Base-by-base conservation (phyloP, 1,284 basidiomycete species). In the Wolfiporia cocos region DNA sequence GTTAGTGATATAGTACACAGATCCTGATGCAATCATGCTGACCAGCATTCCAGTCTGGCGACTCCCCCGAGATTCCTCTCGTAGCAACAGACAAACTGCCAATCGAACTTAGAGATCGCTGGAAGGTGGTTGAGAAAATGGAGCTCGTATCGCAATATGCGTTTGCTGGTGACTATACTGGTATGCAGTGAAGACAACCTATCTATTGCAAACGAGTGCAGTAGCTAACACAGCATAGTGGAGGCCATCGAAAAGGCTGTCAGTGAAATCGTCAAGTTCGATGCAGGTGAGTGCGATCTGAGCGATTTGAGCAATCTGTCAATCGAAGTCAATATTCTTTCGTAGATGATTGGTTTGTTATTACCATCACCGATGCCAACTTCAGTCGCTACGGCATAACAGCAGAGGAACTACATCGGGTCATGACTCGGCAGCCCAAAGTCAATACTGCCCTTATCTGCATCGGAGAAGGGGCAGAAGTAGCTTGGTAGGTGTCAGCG, bases 91-190 rank as follows among this genome's bases (percentile, higher is more conserved):
- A 70, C 29, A 63, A 73, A 18, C 69, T 71, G 5, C 71, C 74
- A 0, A 61, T 60, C 2, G 73, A 78, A 34, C 54, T 78, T 19
- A 67, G 68, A 24, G 75, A 80, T 21, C 64, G 78, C 15, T 81
- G 77, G 78, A 81, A 79, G 49, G 70, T 81, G 6, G 66, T 74
- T 1, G 76, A 83, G 57, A 83, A 82, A 60, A 82, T 82, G 79
- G 62, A 67, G 21, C 72, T 80, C 68, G 65, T 80, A 23, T 75
- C 78, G 2, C 78, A 83, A 49, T 83, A 83, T 48, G 70, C 78
- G 0, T 83, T 81, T 47, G 73, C 78, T 4, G 80, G 80, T 3
- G 80, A 83, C 51, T 76, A 73, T 48, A 83, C 80, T 19, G 69
- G 78, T 77, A 34, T 24, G 65, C 47, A 4, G 32, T 29, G 17